phyloP scores from a whole-genome alignment of 2,329 filamentous ascomycete species.

The Plenodomus biglobosus region DNA sequence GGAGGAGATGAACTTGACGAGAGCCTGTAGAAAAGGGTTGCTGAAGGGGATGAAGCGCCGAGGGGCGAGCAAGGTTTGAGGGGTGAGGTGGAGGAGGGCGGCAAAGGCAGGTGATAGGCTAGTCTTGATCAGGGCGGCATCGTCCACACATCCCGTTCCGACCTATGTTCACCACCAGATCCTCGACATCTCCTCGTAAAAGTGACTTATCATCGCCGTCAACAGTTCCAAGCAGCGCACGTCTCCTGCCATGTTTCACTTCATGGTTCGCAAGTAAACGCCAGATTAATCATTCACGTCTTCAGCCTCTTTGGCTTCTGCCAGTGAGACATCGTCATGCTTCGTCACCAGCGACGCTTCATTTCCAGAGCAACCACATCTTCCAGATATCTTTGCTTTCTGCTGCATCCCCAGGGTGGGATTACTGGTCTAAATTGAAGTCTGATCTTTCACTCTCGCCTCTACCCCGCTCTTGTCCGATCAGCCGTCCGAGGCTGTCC shows the following conservation, averaged over 20 bases:
- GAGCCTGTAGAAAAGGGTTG: constrained; percentile 11
- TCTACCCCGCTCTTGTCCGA: constrained; percentile 5
- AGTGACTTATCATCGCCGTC: neutral
- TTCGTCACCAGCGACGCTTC: neutral
- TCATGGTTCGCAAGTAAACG: neutral
- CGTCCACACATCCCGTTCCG: constrained; percentile 2
- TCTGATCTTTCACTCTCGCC: neutral
- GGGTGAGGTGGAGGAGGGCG: constrained; percentile 5
- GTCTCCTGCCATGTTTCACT: neutral
- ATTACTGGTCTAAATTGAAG: constrained; percentile 4
- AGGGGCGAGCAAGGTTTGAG: constrained; percentile 19
- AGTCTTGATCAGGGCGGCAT: neutral
- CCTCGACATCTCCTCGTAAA: constrained; percentile 1
- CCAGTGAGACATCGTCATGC: neutral
- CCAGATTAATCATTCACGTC: neutral
- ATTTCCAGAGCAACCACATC: constrained; percentile 3
- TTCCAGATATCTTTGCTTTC: neutral
- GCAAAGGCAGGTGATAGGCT: constrained; percentile 8
- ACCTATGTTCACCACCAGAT: constrained; percentile 2
- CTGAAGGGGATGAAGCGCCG: constrained; percentile 11
- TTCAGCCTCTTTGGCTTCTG: neutral
- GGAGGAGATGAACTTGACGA: constrained; percentile 4
- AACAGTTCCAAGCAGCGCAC: neutral
- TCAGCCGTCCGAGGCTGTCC: neutral
- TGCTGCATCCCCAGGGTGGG: neutral